Evolutionary conservation across 2,329 filamentous ascomycete species (phyloP).

Genomic region (Drechslera avenae): DNA sequence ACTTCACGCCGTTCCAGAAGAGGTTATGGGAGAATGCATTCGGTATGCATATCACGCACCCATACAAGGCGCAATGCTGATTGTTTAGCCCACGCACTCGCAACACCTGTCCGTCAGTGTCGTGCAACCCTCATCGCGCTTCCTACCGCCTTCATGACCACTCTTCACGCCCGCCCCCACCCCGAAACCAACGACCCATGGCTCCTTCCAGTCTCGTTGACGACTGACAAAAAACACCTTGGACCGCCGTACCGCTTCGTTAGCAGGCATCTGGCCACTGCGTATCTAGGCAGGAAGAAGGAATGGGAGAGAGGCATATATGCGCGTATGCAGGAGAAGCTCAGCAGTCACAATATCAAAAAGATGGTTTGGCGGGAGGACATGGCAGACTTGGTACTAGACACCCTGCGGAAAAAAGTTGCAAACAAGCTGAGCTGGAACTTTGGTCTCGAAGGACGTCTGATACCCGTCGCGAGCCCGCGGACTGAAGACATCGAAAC

Average conservation of each 20-base stretch:
- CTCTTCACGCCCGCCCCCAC: slow-evolving; percentile 62
- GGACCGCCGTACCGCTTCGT: slow-evolving; percentile 35
- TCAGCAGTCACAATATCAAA: slow-evolving; percentile 36
- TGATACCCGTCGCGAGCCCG: slow-evolving; percentile 31
- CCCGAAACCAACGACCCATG: slow-evolving; percentile 60
- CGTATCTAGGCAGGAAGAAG: slow-evolving; percentile 27
- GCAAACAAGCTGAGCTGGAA: slow-evolving; percentile 46
- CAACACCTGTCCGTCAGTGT: slow-evolving; percentile 64
- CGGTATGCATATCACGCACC: slow-evolving; percentile 52
- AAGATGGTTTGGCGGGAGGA: slow-evolving; percentile 54
- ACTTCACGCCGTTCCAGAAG: slow-evolving; percentile 59
- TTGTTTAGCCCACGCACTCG: slow-evolving; percentile 63
- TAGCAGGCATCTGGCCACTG: slow-evolving; percentile 17
- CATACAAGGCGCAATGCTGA: slow-evolving; percentile 6
- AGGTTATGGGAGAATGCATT: slow-evolving; percentile 67
- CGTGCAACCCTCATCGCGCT: slow-evolving; percentile 55
- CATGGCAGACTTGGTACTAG: slow-evolving; percentile 52
- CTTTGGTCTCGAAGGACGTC: slow-evolving; percentile 31
- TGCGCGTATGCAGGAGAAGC: slow-evolving; percentile 43
- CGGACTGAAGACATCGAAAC: slow-evolving; percentile 24
- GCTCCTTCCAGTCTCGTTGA: slow-evolving; percentile 58
- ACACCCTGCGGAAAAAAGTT: slow-evolving; percentile 45
- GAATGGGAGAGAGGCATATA: slow-evolving; percentile 29
- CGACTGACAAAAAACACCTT: slow-evolving; percentile 27
- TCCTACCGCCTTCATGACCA: slow-evolving; percentile 67